Base-by-base conservation (phyloP, 2,329 filamentous ascomycete species). In the Penicillium italicum region DNA sequence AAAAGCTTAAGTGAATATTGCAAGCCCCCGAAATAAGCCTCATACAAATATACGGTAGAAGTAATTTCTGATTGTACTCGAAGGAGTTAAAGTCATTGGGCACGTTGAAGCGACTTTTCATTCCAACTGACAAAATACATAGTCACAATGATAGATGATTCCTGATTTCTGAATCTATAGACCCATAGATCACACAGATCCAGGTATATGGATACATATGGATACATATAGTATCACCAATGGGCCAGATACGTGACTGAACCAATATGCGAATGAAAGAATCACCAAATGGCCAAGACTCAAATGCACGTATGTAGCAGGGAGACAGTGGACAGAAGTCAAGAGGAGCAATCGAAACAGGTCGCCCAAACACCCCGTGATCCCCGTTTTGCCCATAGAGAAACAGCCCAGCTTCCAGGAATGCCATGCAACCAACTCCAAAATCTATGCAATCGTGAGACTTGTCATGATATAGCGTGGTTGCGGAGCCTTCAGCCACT, bases 391-490 rank as follows among this genome's bases (percentile, higher is more conserved):
- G 11, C 34, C 49, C 48, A 56, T 24, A 38, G n/a, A 42, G 53
- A 42, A 66, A 68, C 59, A 61, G 53, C 44, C 61, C 60, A 58
- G 58, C 57, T 66, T 60, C 50, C 62, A 48, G 57, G 56, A 64
- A 62, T 59, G 63, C 58, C 58, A 69, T 65, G 66, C 63, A 68
- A 66, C 58, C 62, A 71, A 72, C 69, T 69, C 69, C 70, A 61
- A 59, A 57, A 59, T 63, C 57, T 63, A 72, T 72, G 70, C 69
- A 71, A 67, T 72, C 69, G 56, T 72, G 66, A 72, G 54, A 68
- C 65, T 61, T 70, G 59, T 68, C 60, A 57, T 60, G 52, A 55
- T 56, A 53, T 60, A 43, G 44, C 44, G 50, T 42, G 53, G 46
- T 34, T 41, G 37, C 44, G 40, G 48, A 33, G 16, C 18, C 18